Evolutionary conservation across 768 basidiomycete genomes (phyloP), one percentile per base, ranked within the genome.

Genomic region (Paxillus involutus): DNA sequence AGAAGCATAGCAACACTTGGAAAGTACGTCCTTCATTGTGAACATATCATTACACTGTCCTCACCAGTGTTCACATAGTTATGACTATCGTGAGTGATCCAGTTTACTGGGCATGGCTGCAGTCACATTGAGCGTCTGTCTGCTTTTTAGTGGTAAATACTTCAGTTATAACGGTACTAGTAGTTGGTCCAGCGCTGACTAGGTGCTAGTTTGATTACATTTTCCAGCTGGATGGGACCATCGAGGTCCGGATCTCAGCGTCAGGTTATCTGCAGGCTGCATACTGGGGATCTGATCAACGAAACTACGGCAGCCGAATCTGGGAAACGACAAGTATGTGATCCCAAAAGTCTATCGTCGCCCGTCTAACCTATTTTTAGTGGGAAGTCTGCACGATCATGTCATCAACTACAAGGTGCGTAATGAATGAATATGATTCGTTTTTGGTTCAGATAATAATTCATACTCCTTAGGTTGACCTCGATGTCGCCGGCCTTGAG

Each of bases 251-350:
- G 2, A 32, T 86, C 16, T 86, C 84, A 8, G 85, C 86, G 0
- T 85, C 84, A 4, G 86, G 85, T 2, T 88, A 88, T 62, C 71
- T 87, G 49, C 85, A 86, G 69, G 84, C 81, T 42, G 83, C 80
- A 12, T 83, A 75, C 63, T 86, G 82, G 78, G 77, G 80, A 33
- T 55, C 71, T 1, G 63, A 73, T 16, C 79, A 84, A 66, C 71
- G 70, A 4, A 60, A 69, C 0, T 85, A 85, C 59, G 85, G 85
- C 0, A 73, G 77, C 24, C 76, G 73, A 14, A 84, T 88, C 44
- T 77, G 77, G 49, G 75, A 82, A 33, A 77, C 75, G 3, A 77
- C 75, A n/a, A 84, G 82, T 84, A 35, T 48, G 80, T 71, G 5
- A 6, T 19, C 21, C 44, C 21, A 19, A 30, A 2, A 24, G 17